These are phyloP conservation scores for Bryoglossum gracile DNA, from an alignment of 495 filamentous ascomycete genomes.

Conservation along the genomic window DNA sequence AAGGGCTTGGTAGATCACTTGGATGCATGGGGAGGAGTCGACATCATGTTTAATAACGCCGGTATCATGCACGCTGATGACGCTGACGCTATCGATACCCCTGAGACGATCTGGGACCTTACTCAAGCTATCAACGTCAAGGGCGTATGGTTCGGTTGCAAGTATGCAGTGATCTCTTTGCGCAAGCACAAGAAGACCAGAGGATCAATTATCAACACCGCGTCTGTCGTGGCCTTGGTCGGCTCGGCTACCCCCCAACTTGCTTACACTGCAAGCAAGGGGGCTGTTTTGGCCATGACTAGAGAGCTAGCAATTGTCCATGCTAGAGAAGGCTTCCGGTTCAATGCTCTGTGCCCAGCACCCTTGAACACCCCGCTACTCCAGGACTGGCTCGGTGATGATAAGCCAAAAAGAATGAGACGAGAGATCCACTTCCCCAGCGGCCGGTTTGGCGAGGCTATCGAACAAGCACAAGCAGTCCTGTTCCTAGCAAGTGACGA, in stretches of 20 bases:
- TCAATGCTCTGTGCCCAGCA: slow-evolving; percentile 88
- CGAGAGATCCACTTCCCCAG: slow-evolving; percentile 93
- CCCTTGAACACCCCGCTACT: slow-evolving; percentile 83
- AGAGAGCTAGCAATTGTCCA: slow-evolving; percentile 78
- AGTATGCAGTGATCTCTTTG: slow-evolving; percentile 81
- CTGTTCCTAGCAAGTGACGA: slow-evolving; percentile 93
- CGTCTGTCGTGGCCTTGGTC: slow-evolving; percentile 85
- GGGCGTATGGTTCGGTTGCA: slow-evolving; percentile 94
- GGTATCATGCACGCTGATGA: slow-evolving; percentile 95
- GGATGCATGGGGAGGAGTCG: slow-evolving; percentile 84
- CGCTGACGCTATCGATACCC: slow-evolving; percentile 74
- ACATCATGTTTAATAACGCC: slow-evolving; percentile 98
- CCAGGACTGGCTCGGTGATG: slow-evolving; percentile 92
- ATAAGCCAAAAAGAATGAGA: slow-evolving; percentile 70
- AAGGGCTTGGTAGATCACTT: slow-evolving; percentile 60
- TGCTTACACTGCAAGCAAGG: slow-evolving; percentile 93
- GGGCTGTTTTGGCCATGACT: slow-evolving; percentile 83
- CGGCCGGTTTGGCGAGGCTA: slow-evolving; percentile 91
- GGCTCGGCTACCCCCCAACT: slow-evolving; percentile 92
- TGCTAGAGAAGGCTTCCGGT: slow-evolving; percentile 75
- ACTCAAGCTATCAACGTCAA: slow-evolving; percentile 96
- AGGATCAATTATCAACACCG: slow-evolving; percentile 89
- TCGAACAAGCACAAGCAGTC: slow-evolving; percentile 93
- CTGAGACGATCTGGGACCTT: slow-evolving; percentile 89
- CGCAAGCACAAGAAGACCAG: slow-evolving; percentile 71